Base-by-base conservation (phyloP, 2,329 filamentous ascomycete genomes). In the Monosporascus sp. region DNA sequence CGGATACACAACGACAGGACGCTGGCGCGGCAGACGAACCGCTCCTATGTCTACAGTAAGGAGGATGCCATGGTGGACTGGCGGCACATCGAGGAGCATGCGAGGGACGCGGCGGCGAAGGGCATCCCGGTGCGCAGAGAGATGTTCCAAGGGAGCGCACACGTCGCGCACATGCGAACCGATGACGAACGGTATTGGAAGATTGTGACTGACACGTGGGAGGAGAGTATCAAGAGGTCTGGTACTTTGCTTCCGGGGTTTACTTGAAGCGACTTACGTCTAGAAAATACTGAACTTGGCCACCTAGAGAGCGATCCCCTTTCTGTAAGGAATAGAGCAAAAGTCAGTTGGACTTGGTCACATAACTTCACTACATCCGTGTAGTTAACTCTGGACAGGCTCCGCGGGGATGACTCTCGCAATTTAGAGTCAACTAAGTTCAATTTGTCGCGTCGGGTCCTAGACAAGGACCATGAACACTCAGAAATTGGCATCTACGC, bases 11-110 rank as follows among this genome's bases (percentile, higher is more conserved):
- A 76, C 49, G 63, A 70, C 47, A 51, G 54, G 7, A 57, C 65
- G 37, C 62, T 72, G 47, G 62, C 59, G 11, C 61, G 60, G 34
- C 77, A 80, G 63, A 68, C 68, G 4, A 66, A 72, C 20, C 69
- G 80, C 37, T 67, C 72, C n/a, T 84, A 83, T 55, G 56, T 83
- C 18, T 83, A 81, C 54, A 74, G 76, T 11, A 68, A 71, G 37
- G 71, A 64, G 2, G 81, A 84, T 60, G 54, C 59, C 37, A 68
- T 82, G 55, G 74, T 83, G 5, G 64, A 69, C 2, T 75, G 68
- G 63, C 58, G 55, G 7, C 72, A 80, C 53, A 70, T 83, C 5
- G 76, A 81, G 62, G 60, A 58, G 42, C 78, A 83, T 57, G 77
- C 75, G 0, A 61, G 54, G 3, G 66, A 73, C 44, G 77, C 79